Evolutionary conservation across 202 grass and related monocot genomes (phyloP), one percentile per base, ranked within the genome.

Genomic region (Panicum virgatum): DNA sequence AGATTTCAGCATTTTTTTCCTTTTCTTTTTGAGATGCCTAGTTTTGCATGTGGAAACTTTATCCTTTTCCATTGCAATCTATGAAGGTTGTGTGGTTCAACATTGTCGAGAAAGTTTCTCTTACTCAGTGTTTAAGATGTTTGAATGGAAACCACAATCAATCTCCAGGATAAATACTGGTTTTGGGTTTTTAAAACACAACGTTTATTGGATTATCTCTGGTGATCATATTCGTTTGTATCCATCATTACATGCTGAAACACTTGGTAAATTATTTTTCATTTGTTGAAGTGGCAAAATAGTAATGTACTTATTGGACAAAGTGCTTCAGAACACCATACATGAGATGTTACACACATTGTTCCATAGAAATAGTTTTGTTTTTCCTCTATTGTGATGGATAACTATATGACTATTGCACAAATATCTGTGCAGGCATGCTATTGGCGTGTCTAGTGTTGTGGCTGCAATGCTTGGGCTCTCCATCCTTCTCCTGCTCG

Each of bases 391-490:
- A 22, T 64, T 52, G 25, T 51, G 20, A 62, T 27, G 61, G 14
- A 48, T 66, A 23, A 43, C 26, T 65, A 20, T 45, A 61, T 78
- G 76, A 72, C 68, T 78, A 61, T 73, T 73, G 51, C 1, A 23
- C 18, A 62, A 61, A 61, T 44, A 68, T 75, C 7, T 87, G 8
- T 89, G 36, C 61, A 98, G 96, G 70, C 92, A 98, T 74, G 69
- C 87, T 82, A 73, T 98, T 64, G 92, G 96, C 56, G 78, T 98
- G 30, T 73, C 90, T 75, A 98, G 96, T 81, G 96, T 98, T 83
- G 90, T 92, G 65, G 89, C 92, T 29, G 96, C 90, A 46, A 98
- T 98, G 96, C 82, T 98, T 79, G 89, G 96, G 3, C 88, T 96
- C 66, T 98, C 89, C 44, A 87, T 96, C 78, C 96, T 98, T 79